Conservation (phyloP, 2,329 filamentous ascomycete species). For the Tolypocladium sp. region DNA sequence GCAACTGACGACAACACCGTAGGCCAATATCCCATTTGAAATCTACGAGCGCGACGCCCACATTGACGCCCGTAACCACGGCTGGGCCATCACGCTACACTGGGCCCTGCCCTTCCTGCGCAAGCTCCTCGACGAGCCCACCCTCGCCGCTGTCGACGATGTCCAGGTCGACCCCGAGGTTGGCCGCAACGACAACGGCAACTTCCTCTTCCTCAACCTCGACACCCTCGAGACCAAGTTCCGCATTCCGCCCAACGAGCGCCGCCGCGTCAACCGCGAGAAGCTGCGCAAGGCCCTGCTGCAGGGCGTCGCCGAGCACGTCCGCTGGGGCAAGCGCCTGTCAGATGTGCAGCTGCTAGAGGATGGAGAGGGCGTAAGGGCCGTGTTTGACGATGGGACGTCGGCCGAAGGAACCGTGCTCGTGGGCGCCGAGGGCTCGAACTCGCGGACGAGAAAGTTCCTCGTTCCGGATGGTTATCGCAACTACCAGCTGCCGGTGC, state of each 20-base stretch:
- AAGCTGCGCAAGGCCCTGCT: constrained; percentile 22
- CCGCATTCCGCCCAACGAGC: constrained; percentile 25
- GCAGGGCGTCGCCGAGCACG: constrained; percentile 14
- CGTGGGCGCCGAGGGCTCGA: constrained; percentile 30
- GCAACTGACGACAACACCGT: neutral
- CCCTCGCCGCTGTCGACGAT: constrained; percentile 12
- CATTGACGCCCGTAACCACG: constrained; percentile 25
- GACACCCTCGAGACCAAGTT: constrained; percentile 26
- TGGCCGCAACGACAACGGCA: constrained; percentile 26
- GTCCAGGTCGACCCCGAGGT: constrained; percentile 25
- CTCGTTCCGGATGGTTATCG: constrained; percentile 20
- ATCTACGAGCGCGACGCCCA: constrained; percentile 20
- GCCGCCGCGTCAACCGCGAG: constrained; percentile 26
- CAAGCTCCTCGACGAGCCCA: constrained; percentile 14
- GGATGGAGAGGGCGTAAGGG: constrained; percentile 12
- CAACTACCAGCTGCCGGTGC: constrained; percentile 25
- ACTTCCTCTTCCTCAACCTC: constrained; percentile 31
- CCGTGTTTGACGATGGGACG: constrained; percentile 22
- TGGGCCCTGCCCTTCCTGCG: constrained; percentile 36
- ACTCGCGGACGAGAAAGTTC: constrained; percentile 24
- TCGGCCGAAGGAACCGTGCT: constrained; percentile 21
- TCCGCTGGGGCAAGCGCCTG: constrained; percentile 23
- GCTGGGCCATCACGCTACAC: constrained; percentile 53
- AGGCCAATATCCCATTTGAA: constrained; percentile 20
- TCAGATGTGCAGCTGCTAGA: constrained; percentile 12